These are phyloP conservation scores for Colletotrichum caudatum DNA, from an alignment of 2,329 filamentous ascomycete species.

Conservation along the genomic window DNA sequence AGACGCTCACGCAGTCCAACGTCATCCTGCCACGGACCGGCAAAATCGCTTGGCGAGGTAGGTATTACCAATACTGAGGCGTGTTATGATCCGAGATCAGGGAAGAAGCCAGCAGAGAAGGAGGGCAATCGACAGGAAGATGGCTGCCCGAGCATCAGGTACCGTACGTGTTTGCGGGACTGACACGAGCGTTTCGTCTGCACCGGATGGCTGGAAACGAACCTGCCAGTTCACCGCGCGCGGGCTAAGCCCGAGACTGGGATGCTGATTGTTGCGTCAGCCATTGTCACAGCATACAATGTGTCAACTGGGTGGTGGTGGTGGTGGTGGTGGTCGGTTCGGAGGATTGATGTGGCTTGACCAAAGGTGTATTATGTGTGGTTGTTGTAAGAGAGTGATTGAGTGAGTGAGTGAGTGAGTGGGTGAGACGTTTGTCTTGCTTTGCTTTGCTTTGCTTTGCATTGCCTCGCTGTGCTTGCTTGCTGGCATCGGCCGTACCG, in stretches of 20 bases:
- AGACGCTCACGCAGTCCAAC: conserved; percentile 30
- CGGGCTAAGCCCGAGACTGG: conserved; percentile 6
- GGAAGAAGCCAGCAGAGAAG: conserved; percentile 26
- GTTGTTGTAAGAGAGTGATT: neutral
- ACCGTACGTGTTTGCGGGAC: neutral
- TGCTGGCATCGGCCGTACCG: neutral
- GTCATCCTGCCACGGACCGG: conserved; percentile 32
- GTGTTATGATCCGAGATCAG: conserved; percentile 28
- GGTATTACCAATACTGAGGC: conserved; percentile 13
- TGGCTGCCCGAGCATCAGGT: conserved; percentile 1
- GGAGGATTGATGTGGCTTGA: neutral
- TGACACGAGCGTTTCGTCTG: conserved; percentile 23
- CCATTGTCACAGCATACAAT: conserved; percentile 12
- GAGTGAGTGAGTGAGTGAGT: neutral
- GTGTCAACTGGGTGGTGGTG: neutral
- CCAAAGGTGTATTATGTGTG: neutral
- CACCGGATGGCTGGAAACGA: conserved; percentile 5
- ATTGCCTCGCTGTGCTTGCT: too few species aligned
- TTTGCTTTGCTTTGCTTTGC: too few species aligned
- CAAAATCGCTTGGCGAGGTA: conserved; percentile 7
- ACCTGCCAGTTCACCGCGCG: conserved; percentile 4
- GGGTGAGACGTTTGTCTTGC: conserved; percentile 9
- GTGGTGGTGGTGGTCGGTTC: neutral
- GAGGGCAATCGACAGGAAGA: neutral
- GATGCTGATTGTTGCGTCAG: conserved; percentile 33